phyloP scores from a whole-genome alignment of 2,329 filamentous ascomycete genomes.

The Pseudogymnoascus sp. region DNA sequence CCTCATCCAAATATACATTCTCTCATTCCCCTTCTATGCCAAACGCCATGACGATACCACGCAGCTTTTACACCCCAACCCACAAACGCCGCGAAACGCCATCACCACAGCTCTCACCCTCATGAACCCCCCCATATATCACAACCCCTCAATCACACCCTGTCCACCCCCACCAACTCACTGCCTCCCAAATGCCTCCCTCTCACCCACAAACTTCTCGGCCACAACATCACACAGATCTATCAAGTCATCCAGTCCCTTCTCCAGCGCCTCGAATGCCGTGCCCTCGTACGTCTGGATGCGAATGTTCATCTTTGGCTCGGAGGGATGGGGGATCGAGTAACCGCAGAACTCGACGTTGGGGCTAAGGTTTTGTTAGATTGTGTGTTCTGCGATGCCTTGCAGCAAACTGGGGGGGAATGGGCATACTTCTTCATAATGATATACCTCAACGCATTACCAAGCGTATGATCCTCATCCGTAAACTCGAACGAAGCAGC shows the following conservation, averaged over 20 bases:
- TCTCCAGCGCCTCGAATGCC: slow-evolving; percentile 79
- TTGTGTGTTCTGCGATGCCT: too few species aligned
- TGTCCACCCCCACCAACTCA: neutral
- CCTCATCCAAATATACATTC: slow-evolving; percentile 25
- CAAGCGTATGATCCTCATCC: slow-evolving; percentile 89
- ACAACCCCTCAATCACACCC: neutral
- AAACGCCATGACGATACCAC: slow-evolving; percentile 17
- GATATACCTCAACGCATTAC: slow-evolving; percentile 87
- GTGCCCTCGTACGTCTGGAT: slow-evolving; percentile 91
- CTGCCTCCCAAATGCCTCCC: slow-evolving; percentile 50
- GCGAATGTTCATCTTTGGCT: slow-evolving; percentile 91
- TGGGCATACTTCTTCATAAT: slow-evolving; percentile 91
- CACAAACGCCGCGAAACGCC: slow-evolving; percentile 26
- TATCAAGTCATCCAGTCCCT: slow-evolving; percentile 81
- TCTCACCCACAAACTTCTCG: slow-evolving; percentile 73
- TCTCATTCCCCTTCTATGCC: slow-evolving; percentile 20
- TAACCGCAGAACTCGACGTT: slow-evolving; percentile 98
- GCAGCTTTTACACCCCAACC: slow-evolving; percentile 14
- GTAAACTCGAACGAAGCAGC: slow-evolving; percentile 94
- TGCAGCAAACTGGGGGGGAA: too few species aligned
- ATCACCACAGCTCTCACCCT: slow-evolving; percentile 6
- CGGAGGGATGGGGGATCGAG: slow-evolving; percentile 92
- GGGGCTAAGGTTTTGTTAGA: slow-evolving; percentile 50
- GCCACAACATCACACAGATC: slow-evolving; percentile 88
- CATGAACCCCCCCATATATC: neutral